A percentile compares a stretch with the other conserved stretches of the same genome.
These are phyloP conservation scores for Aureobasidium namibiae DNA, from an alignment of 2,329 filamentous ascomycete species.

Conservation along the genomic window DNA sequence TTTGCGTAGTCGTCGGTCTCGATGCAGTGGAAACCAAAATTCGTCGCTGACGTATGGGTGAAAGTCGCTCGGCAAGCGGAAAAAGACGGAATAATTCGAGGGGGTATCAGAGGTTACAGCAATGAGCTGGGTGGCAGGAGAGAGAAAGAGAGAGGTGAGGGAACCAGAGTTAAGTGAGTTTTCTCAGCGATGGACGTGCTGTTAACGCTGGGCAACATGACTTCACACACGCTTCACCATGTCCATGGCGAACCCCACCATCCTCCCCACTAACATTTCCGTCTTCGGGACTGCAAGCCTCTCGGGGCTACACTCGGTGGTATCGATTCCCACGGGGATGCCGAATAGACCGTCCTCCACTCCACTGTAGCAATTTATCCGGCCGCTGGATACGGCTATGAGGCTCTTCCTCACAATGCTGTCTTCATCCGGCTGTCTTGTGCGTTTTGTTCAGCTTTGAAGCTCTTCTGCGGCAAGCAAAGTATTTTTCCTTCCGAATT, in stretches of 20 bases:
- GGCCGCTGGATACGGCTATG: neutral
- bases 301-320: neutral
- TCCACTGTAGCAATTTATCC: neutral
- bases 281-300: neutral
- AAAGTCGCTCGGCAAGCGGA: neutral
- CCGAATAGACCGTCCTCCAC: neutral
- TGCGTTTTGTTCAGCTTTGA: neutral
- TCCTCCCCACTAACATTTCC: neutral
- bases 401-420: neutral
- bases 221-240: slow-evolving; percentile 3
- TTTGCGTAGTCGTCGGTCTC: neutral
- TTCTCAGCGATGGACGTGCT: slow-evolving; percentile 8
- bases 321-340: neutral
- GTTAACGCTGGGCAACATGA: slow-evolving; percentile 8
- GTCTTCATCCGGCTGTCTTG: neutral
- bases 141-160: neutral
- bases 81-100: slow-evolving; percentile 4
- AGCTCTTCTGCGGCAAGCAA: neutral
- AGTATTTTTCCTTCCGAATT: neutral
- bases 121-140: neutral
- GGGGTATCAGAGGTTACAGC: neutral
- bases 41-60: neutral
- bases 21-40: neutral
- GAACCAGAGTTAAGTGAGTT: slow-evolving; percentile 5
- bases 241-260: slow-evolving; percentile 5